Evolutionary conservation across 495 filamentous ascomycete genomes (phyloP), one percentile per base, ranked within the genome.

Genomic region (Trichoderma orchidacearum): DNA sequence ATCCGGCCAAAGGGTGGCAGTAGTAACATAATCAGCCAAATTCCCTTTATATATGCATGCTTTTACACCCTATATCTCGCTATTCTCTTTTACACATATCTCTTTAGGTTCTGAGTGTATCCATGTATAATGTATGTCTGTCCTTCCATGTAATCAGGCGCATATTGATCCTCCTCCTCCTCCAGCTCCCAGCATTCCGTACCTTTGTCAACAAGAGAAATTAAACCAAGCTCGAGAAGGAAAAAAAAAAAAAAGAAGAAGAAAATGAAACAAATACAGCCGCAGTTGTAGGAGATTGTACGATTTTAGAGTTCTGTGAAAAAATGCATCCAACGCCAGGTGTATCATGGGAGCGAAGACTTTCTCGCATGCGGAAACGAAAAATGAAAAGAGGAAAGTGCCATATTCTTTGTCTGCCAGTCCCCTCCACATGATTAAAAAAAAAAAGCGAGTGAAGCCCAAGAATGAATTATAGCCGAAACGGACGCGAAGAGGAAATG

Each of bases 391-490:
- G 38, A 9, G 38, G 11, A 12, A 23, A 23, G 5, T 23, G 25
- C 25, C 38, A 48, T 48, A 48, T 48, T 21, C 38, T 48, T 17
- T 48, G 18, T 23, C 38, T 48, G 17, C 7, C 18, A 17, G 38
- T 12, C 25, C 18, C 25, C 55, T 61, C 30, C 55, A 56, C 56
- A 35, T 54, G 30, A 38, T 58, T 31, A 53, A 60, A 38, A 54
- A 53, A 60, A 38, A 54, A 34, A 31, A 30, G 31, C 51, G 56
- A 55, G 41, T 53, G 45, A 32, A 45, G 34, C 52, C 38, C 56
- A 30, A 41, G 56, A 60, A 45, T 34, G 27, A 36, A 30, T 8
- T 9, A 25, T 23, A 23, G 25, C 17, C 7, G 12, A 8, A 48
- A 9, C 0, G 4, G 21, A 23, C 7, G 13, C 23, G 12, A n/a